A percentile compares a stretch with the other conserved stretches of the same genome.
These are phyloP conservation scores for Pezicula neosporulosa DNA, from an alignment of 2,329 filamentous ascomycete genomes.

Conservation along the genomic window DNA sequence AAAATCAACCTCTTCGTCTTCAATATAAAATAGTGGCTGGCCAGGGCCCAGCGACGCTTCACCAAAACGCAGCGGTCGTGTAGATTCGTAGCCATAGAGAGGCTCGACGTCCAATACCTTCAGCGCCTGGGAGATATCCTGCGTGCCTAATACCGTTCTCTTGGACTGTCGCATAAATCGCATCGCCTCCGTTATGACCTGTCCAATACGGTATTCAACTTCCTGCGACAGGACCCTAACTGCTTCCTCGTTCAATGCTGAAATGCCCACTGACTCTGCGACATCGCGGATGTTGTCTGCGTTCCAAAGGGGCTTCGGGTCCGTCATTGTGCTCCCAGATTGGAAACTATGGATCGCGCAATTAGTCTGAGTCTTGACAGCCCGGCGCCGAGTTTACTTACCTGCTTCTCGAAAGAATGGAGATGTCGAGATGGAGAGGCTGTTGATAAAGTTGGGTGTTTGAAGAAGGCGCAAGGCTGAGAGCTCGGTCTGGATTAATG, in stretches of 20 bases:
- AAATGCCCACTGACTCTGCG: conserved; percentile 90
- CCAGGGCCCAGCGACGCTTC: conserved; percentile 92
- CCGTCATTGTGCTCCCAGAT: conserved; percentile 16
- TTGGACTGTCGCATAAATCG: conserved; percentile 94
- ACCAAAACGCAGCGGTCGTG: conserved; percentile 82
- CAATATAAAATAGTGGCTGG: conserved; percentile 93
- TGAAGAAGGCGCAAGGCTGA: conserved; percentile 6
- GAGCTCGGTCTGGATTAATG: not conserved
- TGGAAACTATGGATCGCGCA: not conserved
- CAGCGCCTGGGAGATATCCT: conserved; percentile 84
- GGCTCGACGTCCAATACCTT: conserved; percentile 89
- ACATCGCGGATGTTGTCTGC: conserved; percentile 94
- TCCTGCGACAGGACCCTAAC: conserved; percentile 86
- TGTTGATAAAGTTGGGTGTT: not conserved
- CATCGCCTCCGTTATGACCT: conserved; percentile 89
- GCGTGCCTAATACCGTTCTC: conserved; percentile 81
- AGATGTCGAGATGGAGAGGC: not conserved
- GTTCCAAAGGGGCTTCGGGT: conserved; percentile 73
- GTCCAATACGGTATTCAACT: conserved; percentile 90
- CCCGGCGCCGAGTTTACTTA: not conserved
- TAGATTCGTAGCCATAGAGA: conserved; percentile 93
- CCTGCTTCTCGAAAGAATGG: not conserved
- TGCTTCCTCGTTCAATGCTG: conserved; percentile 77
- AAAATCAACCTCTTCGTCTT: conserved; percentile 98
- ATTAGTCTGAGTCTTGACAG: not conserved